Percentiles rank a stretch among this genome's conserved stretches.
Conservation (phyloP, 345 rosid genomes). For the Lepidium africanum region DNA sequence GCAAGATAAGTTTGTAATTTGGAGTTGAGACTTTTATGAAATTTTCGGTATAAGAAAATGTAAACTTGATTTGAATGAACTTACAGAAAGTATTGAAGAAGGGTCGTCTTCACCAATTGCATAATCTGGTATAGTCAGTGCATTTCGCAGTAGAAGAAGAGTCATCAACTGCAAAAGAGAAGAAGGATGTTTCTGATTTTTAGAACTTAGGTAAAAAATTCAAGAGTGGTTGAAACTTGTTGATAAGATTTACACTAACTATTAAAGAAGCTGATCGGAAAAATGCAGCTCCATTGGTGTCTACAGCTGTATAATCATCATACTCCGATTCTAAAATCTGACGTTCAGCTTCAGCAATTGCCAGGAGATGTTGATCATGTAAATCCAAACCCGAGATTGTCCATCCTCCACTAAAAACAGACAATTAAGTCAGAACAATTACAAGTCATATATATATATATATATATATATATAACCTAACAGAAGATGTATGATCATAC, state of each 20-base stretch:
- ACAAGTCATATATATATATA: background rate
- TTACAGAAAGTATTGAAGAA: slow-evolving; percentile 70
- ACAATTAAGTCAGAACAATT: background rate
- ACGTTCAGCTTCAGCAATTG: slow-evolving; percentile 88
- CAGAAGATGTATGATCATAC: slow-evolving; percentile 32
- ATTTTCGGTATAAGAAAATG: background rate
- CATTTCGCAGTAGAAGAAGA: slow-evolving; percentile 70
- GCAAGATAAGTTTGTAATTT: background rate
- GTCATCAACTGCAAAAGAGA: slow-evolving; percentile 62
- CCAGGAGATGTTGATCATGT: slow-evolving; percentile 77
- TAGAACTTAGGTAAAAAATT: background rate
- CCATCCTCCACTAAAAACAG: slow-evolving; percentile 69
- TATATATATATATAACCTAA: background rate
- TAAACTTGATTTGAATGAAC: slow-evolving; percentile 22
- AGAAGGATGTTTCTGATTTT: background rate
- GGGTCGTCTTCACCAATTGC: slow-evolving; percentile 68
- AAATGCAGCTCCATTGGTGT: slow-evolving; percentile 81
- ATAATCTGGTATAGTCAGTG: slow-evolving; percentile 58
- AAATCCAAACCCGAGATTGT: slow-evolving; percentile 79
- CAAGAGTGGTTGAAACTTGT: background rate
- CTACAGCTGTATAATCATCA: slow-evolving; percentile 74
- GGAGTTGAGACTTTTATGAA: background rate
- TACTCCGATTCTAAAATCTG: slow-evolving; percentile 81
- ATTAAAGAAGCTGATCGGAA: slow-evolving; percentile 85
- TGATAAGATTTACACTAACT: slow-evolving; percentile 34